These are phyloP conservation scores for Exophiala viscosa DNA, from an alignment of 2,329 filamentous ascomycete genomes.

Conservation along the genomic window DNA sequence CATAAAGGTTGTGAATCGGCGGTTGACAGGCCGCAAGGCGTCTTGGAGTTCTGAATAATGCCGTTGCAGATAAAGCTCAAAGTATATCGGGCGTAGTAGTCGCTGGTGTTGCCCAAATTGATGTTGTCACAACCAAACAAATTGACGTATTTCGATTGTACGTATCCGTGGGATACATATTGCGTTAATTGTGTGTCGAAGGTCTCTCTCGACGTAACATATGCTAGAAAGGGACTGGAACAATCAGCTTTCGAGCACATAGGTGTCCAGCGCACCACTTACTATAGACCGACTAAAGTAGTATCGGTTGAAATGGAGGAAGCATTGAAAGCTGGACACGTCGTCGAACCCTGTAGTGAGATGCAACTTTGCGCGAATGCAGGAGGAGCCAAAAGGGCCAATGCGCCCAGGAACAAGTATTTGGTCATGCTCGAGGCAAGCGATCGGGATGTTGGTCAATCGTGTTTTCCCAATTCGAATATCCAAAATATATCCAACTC, in stretches of 20 bases:
- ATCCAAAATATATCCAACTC: slow-evolving; percentile 74
- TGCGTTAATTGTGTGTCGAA: slow-evolving; percentile 73
- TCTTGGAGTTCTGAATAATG: slow-evolving; percentile 83
- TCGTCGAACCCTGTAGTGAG: slow-evolving; percentile 64
- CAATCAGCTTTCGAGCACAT: slow-evolving; percentile 30
- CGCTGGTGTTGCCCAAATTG: slow-evolving; percentile 71
- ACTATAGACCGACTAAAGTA: slow-evolving; percentile 61
- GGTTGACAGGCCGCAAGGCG: slow-evolving; percentile 63
- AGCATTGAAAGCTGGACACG: slow-evolving; percentile 68
- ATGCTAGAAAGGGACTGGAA: slow-evolving; percentile 75
- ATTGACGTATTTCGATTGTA: slow-evolving; percentile 73
- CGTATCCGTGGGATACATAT: slow-evolving; percentile 72
- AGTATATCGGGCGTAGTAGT: slow-evolving; percentile 89
- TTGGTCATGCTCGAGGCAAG: slow-evolving; percentile 15
- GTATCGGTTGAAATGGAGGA: slow-evolving; percentile 67
- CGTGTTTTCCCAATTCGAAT: slow-evolving; percentile 9
- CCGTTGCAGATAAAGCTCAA: slow-evolving; percentile 89
- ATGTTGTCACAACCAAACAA: slow-evolving; percentile 76
- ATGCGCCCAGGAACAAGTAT: slow-evolving; percentile 15
- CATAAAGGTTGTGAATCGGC: slow-evolving; percentile 71
- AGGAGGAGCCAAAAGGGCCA: slow-evolving; percentile 16
- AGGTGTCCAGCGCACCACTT: slow-evolving; percentile 36
- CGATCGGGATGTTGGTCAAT: slow-evolving; percentile 4
- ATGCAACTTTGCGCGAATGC: slow-evolving; percentile 48
- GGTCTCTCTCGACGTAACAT: slow-evolving; percentile 68